These are phyloP conservation scores for Sporothrix sp. DNA, from an alignment of 2,329 filamentous ascomycete species.

Conservation along the genomic window DNA sequence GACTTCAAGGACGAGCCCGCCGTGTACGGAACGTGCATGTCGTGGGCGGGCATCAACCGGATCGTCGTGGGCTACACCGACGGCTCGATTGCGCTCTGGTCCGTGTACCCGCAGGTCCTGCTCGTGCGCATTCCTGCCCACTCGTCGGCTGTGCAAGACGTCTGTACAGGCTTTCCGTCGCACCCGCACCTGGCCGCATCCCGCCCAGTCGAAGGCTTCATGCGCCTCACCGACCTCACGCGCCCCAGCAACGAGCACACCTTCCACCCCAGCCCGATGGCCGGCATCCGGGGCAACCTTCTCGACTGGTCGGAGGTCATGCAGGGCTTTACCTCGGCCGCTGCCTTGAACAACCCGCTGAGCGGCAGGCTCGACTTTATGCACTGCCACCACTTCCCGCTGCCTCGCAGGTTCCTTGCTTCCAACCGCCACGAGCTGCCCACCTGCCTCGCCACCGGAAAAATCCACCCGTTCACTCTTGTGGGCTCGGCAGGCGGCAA, in stretches of 20 bases:
- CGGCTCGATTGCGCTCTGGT: conserved; percentile 48
- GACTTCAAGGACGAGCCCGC: conserved; percentile 36
- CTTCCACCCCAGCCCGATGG: conserved; percentile 40
- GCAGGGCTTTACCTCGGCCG: conserved; percentile 43
- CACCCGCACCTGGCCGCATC: conserved; percentile 47
- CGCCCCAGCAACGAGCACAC: conserved; percentile 44
- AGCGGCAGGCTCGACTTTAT: conserved; percentile 45
- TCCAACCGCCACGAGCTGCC: conserved; percentile 25
- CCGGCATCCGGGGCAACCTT: conserved; percentile 43
- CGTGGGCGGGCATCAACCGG: conserved; percentile 47
- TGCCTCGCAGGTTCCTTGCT: conserved; percentile 42
- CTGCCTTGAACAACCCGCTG: conserved; percentile 42
- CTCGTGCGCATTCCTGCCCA: conserved; percentile 45
- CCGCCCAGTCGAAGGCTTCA: conserved; percentile 43
- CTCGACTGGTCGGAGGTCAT: conserved; percentile 47
- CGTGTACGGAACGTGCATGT: conserved; percentile 41
- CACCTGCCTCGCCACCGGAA: conserved; percentile 40
- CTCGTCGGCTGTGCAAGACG: conserved; percentile 43
- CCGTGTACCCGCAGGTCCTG: conserved; percentile 38
- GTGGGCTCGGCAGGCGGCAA: conserved; percentile 41
- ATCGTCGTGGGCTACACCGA: conserved; percentile 47
- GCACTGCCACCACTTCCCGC: conserved; percentile 42
- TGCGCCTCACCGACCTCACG: conserved; percentile 43
- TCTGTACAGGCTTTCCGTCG: conserved; percentile 47
- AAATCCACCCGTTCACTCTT: conserved; percentile 43